These are phyloP conservation scores for Mycena chlorophos DNA, from an alignment of 768 basidiomycete species.

Conservation along the genomic window DNA sequence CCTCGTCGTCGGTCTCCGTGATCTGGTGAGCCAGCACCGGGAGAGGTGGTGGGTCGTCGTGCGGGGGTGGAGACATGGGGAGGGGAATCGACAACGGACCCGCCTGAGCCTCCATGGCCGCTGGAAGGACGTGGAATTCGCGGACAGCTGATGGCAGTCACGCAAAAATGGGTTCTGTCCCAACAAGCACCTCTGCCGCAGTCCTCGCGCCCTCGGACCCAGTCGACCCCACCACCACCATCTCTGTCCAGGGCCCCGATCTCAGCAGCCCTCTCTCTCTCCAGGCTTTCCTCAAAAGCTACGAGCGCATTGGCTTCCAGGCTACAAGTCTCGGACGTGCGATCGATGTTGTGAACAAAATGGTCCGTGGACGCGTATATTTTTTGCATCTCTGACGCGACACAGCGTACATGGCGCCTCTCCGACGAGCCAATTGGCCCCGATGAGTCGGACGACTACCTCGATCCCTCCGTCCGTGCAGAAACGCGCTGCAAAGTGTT, in stretches of 20 bases:
- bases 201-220: constrained; percentile 76
- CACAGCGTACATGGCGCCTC: constrained; percentile 83
- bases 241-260: constrained; percentile 84
- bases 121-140: not conserved
- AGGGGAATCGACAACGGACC: constrained; percentile 23
- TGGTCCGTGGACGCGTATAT: constrained; percentile 54
- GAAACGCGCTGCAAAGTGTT: constrained; percentile 84
- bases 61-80: constrained; percentile 25
- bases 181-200: constrained; percentile 67
- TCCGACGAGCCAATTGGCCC: constrained; percentile 77
- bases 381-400: constrained; percentile 1
- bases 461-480: constrained; percentile 58
- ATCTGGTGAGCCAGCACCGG: not conserved
- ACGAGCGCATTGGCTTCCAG: constrained; percentile 94
- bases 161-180: constrained; percentile 35
- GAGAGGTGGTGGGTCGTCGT: constrained; percentile 1
- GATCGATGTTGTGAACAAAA: constrained; percentile 87
- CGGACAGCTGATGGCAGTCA: constrained; percentile 17
- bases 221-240: constrained; percentile 53
- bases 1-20: not conserved
- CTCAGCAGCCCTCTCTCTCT: constrained; percentile 72
- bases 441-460: constrained; percentile 70
- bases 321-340: constrained; percentile 91
- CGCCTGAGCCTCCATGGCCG: constrained; percentile 22
- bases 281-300: constrained; percentile 69